Base-by-base conservation (phyloP, 177 flowering plant species). In the Vitis hybrid region DNA sequence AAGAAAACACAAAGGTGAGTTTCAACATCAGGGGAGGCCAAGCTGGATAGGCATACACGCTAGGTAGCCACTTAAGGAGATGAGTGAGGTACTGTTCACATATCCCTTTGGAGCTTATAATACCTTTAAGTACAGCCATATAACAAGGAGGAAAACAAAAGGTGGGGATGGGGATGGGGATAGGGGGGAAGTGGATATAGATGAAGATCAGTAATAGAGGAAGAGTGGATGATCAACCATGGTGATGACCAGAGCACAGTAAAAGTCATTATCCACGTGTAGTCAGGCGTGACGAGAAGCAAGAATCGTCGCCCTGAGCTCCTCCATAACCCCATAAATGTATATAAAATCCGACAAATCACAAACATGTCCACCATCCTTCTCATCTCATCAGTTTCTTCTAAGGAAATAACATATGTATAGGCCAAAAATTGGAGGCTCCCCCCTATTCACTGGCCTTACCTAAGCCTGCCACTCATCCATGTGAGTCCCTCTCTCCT, bases 281-380 rank as follows among this genome's bases (percentile, higher is more conserved):
- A 60, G 33, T 26, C 39, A 21, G 57, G 66, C 9, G 48, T 1
- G 53, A 61, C 72, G 67, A 68, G 53, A 69, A 62, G 60, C 76
- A 45, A 14, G 61, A 69, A 48, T 60, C 67, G 53, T 64, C 55
- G 45, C 19, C 5, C 13, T 55, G 22, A 26, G 60, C 33, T 19
- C 67, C 71, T 69, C 65, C 72, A 55, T 52, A 2, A 67, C 48
- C 21, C 56, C 50, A 26, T 61, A 11, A 26, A 29, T 56, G 67
- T 70, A 26, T 69, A 70, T 66, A 72, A 76, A 79, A 64, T 60
- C 78, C 73, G 80, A 77, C 80, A 72, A 69, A 70, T 56, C 59
- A 72, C 72, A 72, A 72, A 68, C 75, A 74, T 78, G 70, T 71
- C 68, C 72, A 71, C 66, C 29, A 57, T 60, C 39, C 18, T 50